Conservation (phyloP, 2,329 filamentous ascomycete genomes). For the Fusarium tjaetaba region DNA sequence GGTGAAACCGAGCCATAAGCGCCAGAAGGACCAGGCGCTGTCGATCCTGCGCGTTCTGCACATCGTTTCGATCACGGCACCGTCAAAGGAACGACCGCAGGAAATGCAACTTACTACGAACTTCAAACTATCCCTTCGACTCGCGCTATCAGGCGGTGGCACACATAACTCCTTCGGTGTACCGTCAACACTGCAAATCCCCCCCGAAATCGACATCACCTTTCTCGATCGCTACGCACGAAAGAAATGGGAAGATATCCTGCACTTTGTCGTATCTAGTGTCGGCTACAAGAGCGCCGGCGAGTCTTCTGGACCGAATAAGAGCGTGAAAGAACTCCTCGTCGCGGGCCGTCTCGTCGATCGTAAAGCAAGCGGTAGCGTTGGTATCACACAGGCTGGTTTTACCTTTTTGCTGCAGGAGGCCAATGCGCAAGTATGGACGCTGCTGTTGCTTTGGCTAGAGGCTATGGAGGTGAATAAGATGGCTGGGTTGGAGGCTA, state of each 20-base stretch:
- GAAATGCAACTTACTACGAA: conserved; percentile 82
- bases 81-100: conserved; percentile 69
- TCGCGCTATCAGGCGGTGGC: conserved; percentile 88
- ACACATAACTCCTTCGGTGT: conserved; percentile 91
- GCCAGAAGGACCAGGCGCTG: conserved; percentile 83
- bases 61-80: conserved; percentile 76
- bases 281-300: conserved; percentile 65
- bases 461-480: conserved; percentile 74
- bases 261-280: conserved; percentile 92
- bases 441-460: conserved; percentile 90
- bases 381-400: conserved; percentile 88
- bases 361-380: conserved; percentile 67
- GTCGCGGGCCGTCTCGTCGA: conserved; percentile 84
- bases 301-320: conserved; percentile 67
- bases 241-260: conserved; percentile 92
- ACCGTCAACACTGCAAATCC: conserved; percentile 72
- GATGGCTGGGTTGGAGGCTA: conserved; percentile 79
- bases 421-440: conserved; percentile 97
- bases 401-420: conserved; percentile 96
- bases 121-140: conserved; percentile 84
- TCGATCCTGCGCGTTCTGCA: conserved; percentile 86
- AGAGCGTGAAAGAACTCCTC: conserved; percentile 85
- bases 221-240: conserved; percentile 88
- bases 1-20: conserved; percentile 74
- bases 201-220: conserved; percentile 71